phyloP scores from a whole-genome alignment of 768 basidiomycete genomes.

The Calocybe indica region DNA sequence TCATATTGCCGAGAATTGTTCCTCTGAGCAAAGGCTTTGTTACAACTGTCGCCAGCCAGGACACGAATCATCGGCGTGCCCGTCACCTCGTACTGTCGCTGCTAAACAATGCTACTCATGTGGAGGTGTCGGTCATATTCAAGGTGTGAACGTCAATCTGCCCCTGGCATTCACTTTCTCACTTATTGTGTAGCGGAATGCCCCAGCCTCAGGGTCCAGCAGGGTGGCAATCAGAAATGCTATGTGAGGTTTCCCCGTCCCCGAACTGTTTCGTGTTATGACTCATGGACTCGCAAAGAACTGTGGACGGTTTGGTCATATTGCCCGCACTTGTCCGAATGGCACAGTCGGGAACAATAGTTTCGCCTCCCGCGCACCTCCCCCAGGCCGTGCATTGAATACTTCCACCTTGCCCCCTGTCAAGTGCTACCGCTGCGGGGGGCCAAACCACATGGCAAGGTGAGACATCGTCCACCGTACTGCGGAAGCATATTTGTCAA shows the following conservation, averaged over 20 bases:
- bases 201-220: conserved; percentile 66
- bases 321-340: conserved; percentile 70
- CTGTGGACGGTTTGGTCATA: conserved; percentile 79
- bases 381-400: conserved; percentile 71
- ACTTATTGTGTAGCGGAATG: conserved; percentile 54
- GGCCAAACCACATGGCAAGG: conserved; percentile 85
- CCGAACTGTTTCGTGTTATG: conserved; percentile 1
- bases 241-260: conserved; percentile 48
- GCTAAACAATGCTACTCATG: conserved; percentile 93
- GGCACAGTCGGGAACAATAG: conserved; percentile 31
- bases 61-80: conserved; percentile 86
- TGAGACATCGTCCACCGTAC: conserved; percentile 19
- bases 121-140: conserved; percentile 87
- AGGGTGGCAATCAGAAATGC: conserved; percentile 69
- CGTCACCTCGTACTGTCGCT: conserved; percentile 73
- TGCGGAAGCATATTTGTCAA: conserved; percentile 1
- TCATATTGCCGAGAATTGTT: conserved; percentile 89
- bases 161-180: background rate
- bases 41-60: conserved; percentile 96
- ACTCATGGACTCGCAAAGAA: conserved; percentile 36
- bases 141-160: conserved; percentile 27
- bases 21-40: conserved; percentile 84
- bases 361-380: conserved; percentile 66
- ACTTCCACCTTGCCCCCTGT: conserved; percentile 75
- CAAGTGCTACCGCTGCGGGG: conserved; percentile 87